Evolutionary conservation across 805 yeast genomes (phyloP).

Genomic region (Saturnispora dispora): DNA sequence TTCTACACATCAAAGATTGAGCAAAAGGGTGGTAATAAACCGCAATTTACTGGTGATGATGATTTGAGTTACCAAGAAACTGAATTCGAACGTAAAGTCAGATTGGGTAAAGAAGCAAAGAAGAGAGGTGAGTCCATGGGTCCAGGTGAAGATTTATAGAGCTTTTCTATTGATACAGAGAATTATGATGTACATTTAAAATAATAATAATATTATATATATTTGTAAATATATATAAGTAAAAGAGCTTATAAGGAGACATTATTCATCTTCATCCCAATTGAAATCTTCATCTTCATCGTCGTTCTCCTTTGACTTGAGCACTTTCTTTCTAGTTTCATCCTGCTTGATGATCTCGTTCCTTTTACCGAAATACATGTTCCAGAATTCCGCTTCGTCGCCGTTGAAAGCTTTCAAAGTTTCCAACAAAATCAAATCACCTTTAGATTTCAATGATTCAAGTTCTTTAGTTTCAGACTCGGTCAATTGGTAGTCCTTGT

Average conservation of each 20-base stretch:
- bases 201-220: neutral
- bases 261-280: conserved; percentile 7
- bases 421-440: neutral
- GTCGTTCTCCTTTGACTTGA: neutral
- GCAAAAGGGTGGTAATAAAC: conserved; percentile 61
- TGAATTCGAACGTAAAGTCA: conserved; percentile 79
- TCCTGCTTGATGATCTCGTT: conserved; percentile 4
- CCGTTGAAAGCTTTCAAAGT: neutral
- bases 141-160: conserved; percentile 15
- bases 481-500: neutral
- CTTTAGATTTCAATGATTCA: conserved; percentile 1
- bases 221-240: neutral
- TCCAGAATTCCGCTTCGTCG: conserved; percentile 3
- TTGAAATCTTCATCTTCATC: conserved; percentile 7
- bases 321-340: neutral
- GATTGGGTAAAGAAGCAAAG: conserved; percentile 81
- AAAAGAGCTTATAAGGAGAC: no score
- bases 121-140: conserved; percentile 61
- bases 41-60: conserved; percentile 66
- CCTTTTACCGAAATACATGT: neutral
- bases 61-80: conserved; percentile 91
- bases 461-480: neutral
- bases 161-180: neutral
- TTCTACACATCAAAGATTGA: conserved; percentile 97
- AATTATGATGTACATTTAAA: neutral